Evolutionary conservation across 352 stramenopile genomes (phyloP).

Genomic region (Phytophthora parvispora): DNA sequence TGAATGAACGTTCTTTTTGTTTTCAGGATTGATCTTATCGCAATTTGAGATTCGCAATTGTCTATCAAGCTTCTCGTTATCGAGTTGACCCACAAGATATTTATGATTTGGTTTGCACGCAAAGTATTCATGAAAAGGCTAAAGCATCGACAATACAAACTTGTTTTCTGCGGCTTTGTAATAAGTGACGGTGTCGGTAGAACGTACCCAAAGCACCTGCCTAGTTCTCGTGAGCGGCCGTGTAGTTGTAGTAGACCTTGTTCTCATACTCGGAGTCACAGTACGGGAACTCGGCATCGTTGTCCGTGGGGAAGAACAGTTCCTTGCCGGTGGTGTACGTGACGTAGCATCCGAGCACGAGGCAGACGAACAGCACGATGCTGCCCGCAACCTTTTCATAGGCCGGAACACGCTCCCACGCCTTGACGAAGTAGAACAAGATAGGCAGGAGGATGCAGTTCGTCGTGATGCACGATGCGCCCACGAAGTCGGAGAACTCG

Average conservation of each 20-base stretch:
- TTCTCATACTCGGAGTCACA: slow-evolving; percentile 58
- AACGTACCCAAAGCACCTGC: too few relatives aligned
- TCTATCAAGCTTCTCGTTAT: too few relatives aligned
- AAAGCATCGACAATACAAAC: too few relatives aligned
- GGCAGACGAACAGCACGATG: slow-evolving; percentile 35
- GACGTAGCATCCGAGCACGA: slow-evolving; percentile 36
- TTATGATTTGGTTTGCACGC: background rate
- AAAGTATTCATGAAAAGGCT: background rate
- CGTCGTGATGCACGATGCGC: slow-evolving; percentile 58
- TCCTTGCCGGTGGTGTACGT: slow-evolving; percentile 54
- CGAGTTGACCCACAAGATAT: too few relatives aligned
- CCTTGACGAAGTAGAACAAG: slow-evolving; percentile 72
- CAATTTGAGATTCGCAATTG: too few relatives aligned
- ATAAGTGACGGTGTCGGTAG: too few relatives aligned
- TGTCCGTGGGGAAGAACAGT: slow-evolving; percentile 42
- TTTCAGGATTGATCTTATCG: too few relatives aligned
- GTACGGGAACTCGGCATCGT: slow-evolving; percentile 55
- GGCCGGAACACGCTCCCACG: slow-evolving; percentile 44
- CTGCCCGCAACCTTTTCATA: slow-evolving; percentile 36
- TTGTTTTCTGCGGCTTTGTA: too few relatives aligned
- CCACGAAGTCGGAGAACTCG: slow-evolving; percentile 72
- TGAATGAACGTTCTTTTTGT: slow-evolving; percentile 8
- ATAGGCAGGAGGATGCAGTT: slow-evolving; percentile 74
- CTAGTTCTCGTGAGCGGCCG: slow-evolving; percentile 22
- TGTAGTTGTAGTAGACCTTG: slow-evolving; percentile 64